Percentiles rank a stretch among this genome's conserved stretches.
Evolutionary conservation across 768 basidiomycete species (phyloP).

Genomic region (Xanthoconium purpureum): DNA sequence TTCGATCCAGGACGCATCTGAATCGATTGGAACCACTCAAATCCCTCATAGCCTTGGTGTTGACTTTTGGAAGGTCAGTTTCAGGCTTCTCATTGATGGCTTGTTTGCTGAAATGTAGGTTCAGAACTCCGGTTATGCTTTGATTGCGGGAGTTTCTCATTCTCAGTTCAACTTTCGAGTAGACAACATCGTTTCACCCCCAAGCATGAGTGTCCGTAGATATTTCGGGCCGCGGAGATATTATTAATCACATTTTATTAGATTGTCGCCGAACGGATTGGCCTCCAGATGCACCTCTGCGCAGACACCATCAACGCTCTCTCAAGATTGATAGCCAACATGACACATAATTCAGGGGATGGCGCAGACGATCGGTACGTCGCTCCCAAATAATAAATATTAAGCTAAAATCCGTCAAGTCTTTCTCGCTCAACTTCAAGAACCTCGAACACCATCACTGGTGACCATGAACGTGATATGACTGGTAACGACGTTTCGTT

Average conservation of each 20-base stretch:
- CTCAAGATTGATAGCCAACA: constrained; percentile 50
- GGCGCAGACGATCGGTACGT: constrained; percentile 27
- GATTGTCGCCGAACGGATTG: constrained; percentile 54
- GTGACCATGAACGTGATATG: constrained; percentile 19
- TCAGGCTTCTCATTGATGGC: background rate
- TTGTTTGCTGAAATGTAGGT: constrained; percentile 1
- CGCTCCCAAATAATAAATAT: background rate
- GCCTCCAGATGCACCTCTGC: constrained; percentile 64
- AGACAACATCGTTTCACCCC: constrained; percentile 26
- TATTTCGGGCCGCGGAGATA: background rate
- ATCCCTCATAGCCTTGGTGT: constrained; percentile 34
- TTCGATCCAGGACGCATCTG: constrained; percentile 39
- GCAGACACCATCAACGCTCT: constrained; percentile 72
- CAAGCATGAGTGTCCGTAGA: constrained; percentile 39
- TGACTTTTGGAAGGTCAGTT: constrained; percentile 65
- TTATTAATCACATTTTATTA: constrained; percentile 25
- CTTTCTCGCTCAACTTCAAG: constrained; percentile 2
- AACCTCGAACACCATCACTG: constrained; percentile 4
- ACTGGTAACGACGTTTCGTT: constrained; percentile 24
- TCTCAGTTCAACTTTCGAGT: constrained; percentile 43
- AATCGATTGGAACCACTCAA: constrained; percentile 17
- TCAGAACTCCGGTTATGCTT: constrained; percentile 66
- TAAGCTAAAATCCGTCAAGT: constrained; percentile 9
- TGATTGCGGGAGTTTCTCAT: constrained; percentile 57
- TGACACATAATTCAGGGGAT: constrained; percentile 43